These are phyloP conservation scores for Mediolabrus comicus DNA, from an alignment of 108 stramenopile species.

Conservation along the genomic window DNA sequence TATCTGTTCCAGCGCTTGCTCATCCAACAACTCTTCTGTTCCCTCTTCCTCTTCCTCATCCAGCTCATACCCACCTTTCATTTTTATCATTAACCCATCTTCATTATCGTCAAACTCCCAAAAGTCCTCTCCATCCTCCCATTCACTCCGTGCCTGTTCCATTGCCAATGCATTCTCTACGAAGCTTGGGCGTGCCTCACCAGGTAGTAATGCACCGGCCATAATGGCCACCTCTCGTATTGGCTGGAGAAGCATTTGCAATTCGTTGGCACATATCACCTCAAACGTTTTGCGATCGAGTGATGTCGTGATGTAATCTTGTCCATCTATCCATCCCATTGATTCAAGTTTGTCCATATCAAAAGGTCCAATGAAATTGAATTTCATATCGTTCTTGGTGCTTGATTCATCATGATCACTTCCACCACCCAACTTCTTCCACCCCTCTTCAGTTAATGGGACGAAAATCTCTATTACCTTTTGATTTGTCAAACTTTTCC, in stretches of 20 bases:
- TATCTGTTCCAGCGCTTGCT: constrained; percentile 44
- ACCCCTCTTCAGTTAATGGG: constrained; percentile 70
- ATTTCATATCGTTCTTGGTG: not conserved
- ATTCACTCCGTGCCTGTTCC: constrained; percentile 40
- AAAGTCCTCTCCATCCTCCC: constrained; percentile 46
- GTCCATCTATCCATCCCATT: constrained; percentile 22
- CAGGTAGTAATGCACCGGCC: constrained; percentile 78
- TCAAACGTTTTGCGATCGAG: constrained; percentile 69
- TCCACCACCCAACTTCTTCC: constrained; percentile 41
- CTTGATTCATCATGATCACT: not conserved
- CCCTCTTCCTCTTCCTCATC: not conserved
- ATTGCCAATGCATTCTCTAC: constrained; percentile 65
- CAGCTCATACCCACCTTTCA: constrained; percentile 8
- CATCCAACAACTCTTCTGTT: constrained; percentile 7
- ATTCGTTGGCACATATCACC: constrained; percentile 58
- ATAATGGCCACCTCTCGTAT: constrained; percentile 84
- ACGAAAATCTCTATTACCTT: constrained; percentile 52
- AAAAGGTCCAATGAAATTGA: constrained; percentile 32
- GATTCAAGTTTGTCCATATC: constrained; percentile 7
- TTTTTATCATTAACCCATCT: constrained; percentile 22
- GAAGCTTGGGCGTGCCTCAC: constrained; percentile 72
- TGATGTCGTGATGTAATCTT: constrained; percentile 36
- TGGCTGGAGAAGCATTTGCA: constrained; percentile 65
- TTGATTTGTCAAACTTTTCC: constrained; percentile 75
- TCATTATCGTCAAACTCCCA: constrained; percentile 38